These are phyloP conservation scores for Trametes versicolor DNA, from an alignment of 1,284 basidiomycete genomes.

Conservation along the genomic window DNA sequence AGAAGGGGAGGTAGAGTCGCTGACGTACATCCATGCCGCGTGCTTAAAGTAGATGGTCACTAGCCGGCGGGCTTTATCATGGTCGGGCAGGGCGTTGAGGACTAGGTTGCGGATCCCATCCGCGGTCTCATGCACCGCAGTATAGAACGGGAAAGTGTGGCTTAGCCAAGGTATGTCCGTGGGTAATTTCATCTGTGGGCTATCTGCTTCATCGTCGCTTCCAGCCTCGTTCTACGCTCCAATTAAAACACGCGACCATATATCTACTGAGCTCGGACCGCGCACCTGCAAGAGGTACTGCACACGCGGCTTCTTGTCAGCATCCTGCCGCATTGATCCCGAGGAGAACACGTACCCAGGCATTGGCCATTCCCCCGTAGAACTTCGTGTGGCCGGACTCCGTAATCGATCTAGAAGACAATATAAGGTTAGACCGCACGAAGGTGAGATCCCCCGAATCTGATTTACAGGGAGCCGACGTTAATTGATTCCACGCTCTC, in stretches of 20 bases:
- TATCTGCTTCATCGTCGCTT: slow-evolving; percentile 61
- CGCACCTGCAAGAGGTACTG: slow-evolving; percentile 52
- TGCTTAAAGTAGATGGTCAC: slow-evolving; percentile 67
- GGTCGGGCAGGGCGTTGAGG: slow-evolving; percentile 56
- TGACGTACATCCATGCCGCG: slow-evolving; percentile 73
- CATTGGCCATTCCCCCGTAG: slow-evolving; percentile 71
- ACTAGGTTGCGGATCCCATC: slow-evolving; percentile 55
- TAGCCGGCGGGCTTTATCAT: slow-evolving; percentile 53
- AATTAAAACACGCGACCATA: slow-evolving; percentile 25
- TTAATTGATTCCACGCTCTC: slow-evolving; percentile 60
- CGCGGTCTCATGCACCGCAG: slow-evolving; percentile 52
- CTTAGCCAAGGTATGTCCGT: slow-evolving; percentile 66
- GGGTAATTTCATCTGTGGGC: slow-evolving; percentile 53
- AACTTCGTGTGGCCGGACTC: slow-evolving; percentile 69
- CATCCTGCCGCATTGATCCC: slow-evolving; percentile 9
- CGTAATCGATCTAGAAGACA: slow-evolving; percentile 60
- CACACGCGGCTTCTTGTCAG: slow-evolving; percentile 21
- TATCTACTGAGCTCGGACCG: slow-evolving; percentile 26
- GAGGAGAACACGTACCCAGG: slow-evolving; percentile 60
- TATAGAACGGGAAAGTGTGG: slow-evolving; percentile 66
- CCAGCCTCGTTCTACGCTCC: slow-evolving; percentile 62
- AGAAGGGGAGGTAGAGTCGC: slow-evolving; percentile 25
- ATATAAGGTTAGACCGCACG: slow-evolving; percentile 27
- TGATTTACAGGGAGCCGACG: slow-evolving; percentile 68
- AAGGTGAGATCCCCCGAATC: slow-evolving; percentile 11